These are phyloP conservation scores for Moringa oleifera DNA, from an alignment of 345 rosid genomes.

Conservation along the genomic window DNA sequence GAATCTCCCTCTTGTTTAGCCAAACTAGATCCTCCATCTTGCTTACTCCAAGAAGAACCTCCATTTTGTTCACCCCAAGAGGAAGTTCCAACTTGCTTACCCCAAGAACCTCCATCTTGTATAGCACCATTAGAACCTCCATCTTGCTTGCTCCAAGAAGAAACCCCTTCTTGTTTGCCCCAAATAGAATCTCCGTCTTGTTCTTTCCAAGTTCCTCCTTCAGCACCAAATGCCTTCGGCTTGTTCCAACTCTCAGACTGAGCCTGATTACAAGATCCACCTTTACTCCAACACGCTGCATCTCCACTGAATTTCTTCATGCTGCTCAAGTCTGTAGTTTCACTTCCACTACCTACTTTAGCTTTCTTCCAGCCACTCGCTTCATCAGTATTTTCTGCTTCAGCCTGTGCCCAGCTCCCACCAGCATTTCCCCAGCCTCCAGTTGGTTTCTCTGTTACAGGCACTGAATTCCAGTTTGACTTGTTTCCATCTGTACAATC, in stretches of 20 bases:
- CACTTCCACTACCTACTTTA: too few species aligned
- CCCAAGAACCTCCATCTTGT: slow-evolving; percentile 21
- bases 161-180: slow-evolving; percentile 28
- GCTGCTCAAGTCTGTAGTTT: too few species aligned
- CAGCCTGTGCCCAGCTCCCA: slow-evolving; percentile 10
- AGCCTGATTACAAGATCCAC: too few species aligned
- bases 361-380: slow-evolving; percentile 18
- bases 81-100: slow-evolving; percentile 20
- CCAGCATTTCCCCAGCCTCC: slow-evolving; percentile 19
- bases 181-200: slow-evolving; percentile 8
- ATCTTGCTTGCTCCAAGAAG: slow-evolving; percentile 31
- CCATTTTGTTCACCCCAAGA: slow-evolving; percentile 12
- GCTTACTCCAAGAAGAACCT: slow-evolving; percentile 22
- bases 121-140: slow-evolving; percentile 18
- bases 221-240: not conserved
- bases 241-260: too few species aligned
- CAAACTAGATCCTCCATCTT: slow-evolving; percentile 22
- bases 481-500: slow-evolving; percentile 16
- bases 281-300: too few species aligned
- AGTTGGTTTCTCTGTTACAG: slow-evolving; percentile 9
- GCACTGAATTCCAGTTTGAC: not conserved
- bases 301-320: too few species aligned
- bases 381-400: slow-evolving; percentile 11
- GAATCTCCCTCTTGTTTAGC: slow-evolving; percentile 18
- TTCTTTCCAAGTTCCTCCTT: slow-evolving; percentile 2